A percentile compares a stretch with the other conserved stretches of the same genome.
Evolutionary conservation across 257 asterid species (phyloP).

Genomic region (Scutellaria minor): DNA sequence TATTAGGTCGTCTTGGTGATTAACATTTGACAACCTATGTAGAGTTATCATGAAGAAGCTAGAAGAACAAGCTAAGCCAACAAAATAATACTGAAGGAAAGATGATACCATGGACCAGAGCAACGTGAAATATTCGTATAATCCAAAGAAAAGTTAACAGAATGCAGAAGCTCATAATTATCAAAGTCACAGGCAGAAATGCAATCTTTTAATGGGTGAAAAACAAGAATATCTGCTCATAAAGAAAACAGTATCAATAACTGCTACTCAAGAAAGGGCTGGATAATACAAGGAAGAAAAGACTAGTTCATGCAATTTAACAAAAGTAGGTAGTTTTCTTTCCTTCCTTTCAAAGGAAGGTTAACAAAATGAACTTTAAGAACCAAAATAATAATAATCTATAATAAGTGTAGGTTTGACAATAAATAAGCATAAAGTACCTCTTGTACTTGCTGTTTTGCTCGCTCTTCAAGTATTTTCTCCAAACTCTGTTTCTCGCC

Average conservation of each 20-base stretch:
- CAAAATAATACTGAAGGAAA: slow-evolving; percentile 3
- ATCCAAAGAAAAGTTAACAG: slow-evolving; percentile 1
- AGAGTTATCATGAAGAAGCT: slow-evolving; percentile 3
- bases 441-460: slow-evolving; percentile 92
- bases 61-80: slow-evolving; percentile 6
- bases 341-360: slow-evolving; percentile 20
- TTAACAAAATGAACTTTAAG: slow-evolving; percentile 20
- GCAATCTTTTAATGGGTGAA: background rate
- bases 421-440: slow-evolving; percentile 41
- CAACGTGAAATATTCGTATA: slow-evolving; percentile 4
- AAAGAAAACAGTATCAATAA: too few species aligned
- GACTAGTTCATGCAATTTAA: slow-evolving; percentile 5
- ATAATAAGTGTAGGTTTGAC: slow-evolving; percentile 2
- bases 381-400: background rate
- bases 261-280: background rate
- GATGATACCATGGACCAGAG: slow-evolving; percentile 4
- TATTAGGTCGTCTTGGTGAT: slow-evolving; percentile 5
- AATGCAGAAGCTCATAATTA: slow-evolving; percentile 6
- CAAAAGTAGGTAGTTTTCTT: background rate
- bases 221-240: too few species aligned
- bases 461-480: slow-evolving; percentile 91
- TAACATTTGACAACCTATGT: background rate
- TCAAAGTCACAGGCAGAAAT: slow-evolving; percentile 17
- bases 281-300: background rate
- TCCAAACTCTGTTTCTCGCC: slow-evolving; percentile 97